Conservation (phyloP, 768 basidiomycete genomes). For the Macrolepiota dolichaula region DNA sequence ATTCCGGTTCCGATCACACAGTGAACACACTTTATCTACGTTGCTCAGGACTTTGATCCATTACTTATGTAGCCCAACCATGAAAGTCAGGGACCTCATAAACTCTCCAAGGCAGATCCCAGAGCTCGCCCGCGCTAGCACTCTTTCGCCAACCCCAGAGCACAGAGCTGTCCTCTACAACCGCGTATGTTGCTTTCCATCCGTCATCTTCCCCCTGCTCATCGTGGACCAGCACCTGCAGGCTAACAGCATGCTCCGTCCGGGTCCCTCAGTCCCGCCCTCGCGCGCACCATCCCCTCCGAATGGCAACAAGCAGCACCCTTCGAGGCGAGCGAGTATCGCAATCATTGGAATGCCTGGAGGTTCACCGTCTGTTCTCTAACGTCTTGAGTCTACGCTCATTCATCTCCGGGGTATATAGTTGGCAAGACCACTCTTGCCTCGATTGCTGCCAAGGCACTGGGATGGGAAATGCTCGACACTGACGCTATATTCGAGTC, state of each 20-base stretch:
- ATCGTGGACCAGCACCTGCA: neutral
- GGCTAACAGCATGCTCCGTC: conserved; percentile 4
- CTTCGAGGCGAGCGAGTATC: conserved; percentile 29
- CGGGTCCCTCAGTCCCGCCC: neutral
- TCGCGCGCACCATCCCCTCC: conserved; percentile 14
- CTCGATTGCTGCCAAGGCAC: conserved; percentile 52
- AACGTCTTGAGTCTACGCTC: neutral
- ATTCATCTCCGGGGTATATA: conserved; percentile 4
- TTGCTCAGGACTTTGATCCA: neutral
- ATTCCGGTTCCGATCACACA: conserved; percentile 9
- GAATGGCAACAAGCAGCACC: conserved; percentile 9
- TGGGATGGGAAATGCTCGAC: conserved; percentile 60
- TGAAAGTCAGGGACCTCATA: conserved; percentile 13
- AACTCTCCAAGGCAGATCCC: neutral
- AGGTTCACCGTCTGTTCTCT: conserved; percentile 21
- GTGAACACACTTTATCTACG: neutral
- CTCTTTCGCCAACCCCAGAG: conserved; percentile 8
- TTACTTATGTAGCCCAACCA: conserved; percentile 7
- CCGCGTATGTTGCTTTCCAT: neutral
- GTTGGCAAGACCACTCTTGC: conserved; percentile 77
- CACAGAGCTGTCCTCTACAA: conserved; percentile 9
- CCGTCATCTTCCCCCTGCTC: too few species aligned
- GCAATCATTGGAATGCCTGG: conserved; percentile 81
- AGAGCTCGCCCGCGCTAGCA: neutral
- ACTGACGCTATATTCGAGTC: conserved; percentile 61